Evolutionary conservation across 140 eudicot species (phyloP), one percentile per base, ranked within the genome.

Genomic region (Stevia rebaudiana): DNA sequence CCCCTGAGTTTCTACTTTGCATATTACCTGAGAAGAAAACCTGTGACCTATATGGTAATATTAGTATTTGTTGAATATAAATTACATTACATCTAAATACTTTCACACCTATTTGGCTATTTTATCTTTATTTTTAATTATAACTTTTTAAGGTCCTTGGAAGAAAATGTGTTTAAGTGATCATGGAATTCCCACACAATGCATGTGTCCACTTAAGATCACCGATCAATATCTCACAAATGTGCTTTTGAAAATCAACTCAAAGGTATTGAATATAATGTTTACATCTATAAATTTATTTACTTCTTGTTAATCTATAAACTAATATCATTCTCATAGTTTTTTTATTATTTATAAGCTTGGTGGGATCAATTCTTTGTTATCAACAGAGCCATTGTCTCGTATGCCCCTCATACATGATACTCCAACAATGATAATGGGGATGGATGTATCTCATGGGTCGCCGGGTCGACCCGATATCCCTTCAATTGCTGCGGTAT

Each of bases 391-490:
- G 81, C 76, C 79, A 63, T 58, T 78, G 31, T 72, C 76, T 56
- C 12, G 76, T 51, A 72, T 92, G 24, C 98, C 96, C 16, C 49
- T 79, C 67, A 70, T 88, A 57, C 76, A 76, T 41, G 94, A 92
- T 74, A 81, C 85, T 67, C 98, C 98, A 63, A 92, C 98, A 30
- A 83, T 92, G 98, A 88, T 92, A 62, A 47, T 92, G 76, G 98
- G 98, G 15, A 88, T 92, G 86, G 98, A 88, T 75, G 98, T 92
- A 53, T 92, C 98, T 49, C 98, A 92, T 76, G 98, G 96, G 25
- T 78, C 94, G 21, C 79, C 95, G 67, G 89, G 98, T 52, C 82
- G 71, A 42, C 76, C 95, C 2, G 95, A 92, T 78, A 48, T 79
- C 18, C 98, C 98, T n/a, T 92, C 98, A 36, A 78, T 92, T 77